A percentile compares a stretch with the other conserved stretches of the same genome.
Conservation (phyloP, 1,284 basidiomycete species). For the Schizophyllum commune region DNA sequence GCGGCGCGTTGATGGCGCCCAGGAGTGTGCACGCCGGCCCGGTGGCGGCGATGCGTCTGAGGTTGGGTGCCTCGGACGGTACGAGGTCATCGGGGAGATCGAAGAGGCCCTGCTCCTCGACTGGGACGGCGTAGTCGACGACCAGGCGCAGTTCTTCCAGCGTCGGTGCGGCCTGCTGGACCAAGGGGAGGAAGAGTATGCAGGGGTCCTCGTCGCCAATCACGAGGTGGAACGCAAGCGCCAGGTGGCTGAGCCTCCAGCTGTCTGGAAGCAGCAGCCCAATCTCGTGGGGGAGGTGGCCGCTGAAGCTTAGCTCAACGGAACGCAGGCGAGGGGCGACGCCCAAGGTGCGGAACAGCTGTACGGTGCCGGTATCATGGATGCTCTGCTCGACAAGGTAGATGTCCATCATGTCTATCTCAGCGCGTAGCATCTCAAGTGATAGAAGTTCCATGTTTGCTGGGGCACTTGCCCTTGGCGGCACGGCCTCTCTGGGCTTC, state of each 20-base stretch:
- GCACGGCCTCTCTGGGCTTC: no score
- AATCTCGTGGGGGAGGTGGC: neutral
- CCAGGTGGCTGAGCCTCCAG: neutral
- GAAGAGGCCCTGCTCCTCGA: no score
- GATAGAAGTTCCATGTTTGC: no score
- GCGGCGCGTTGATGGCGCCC: neutral
- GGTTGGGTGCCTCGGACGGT: neutral
- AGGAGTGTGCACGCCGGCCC: neutral
- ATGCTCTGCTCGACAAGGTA: no score
- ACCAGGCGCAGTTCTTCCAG: neutral
- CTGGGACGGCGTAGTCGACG: neutral
- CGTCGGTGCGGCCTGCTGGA: neutral
- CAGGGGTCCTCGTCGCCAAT: neutral
- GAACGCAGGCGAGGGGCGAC: neutral
- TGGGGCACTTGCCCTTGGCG: no score
- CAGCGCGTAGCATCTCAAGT: no score
- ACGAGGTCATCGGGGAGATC: no score
- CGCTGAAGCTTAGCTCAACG: neutral
- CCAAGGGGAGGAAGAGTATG: neutral
- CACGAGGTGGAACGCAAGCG: neutral
- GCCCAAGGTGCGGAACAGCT: neutral
- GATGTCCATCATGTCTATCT: no score
- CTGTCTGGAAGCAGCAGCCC: neutral
- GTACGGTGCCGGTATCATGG: no score
- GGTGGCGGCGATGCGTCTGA: neutral